phyloP scores from a whole-genome alignment of 1,284 basidiomycete species.

The Puccinia hordei region DNA sequence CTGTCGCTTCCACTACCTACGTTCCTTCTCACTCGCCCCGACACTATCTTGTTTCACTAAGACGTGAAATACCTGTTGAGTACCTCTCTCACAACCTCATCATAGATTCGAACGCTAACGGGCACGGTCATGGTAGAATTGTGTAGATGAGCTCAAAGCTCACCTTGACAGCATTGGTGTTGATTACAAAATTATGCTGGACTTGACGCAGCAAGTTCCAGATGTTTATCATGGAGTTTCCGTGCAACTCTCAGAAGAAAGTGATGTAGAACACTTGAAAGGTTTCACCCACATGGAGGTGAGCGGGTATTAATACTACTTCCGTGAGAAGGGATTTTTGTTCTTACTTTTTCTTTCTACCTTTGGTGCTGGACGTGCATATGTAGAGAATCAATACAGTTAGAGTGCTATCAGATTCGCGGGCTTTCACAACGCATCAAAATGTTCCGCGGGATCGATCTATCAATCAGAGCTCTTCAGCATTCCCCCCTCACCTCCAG shows the following conservation, averaged over 20 bases:
- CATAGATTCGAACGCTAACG: not conserved
- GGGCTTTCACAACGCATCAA: not conserved
- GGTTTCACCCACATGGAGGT: not conserved
- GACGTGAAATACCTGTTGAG: not conserved
- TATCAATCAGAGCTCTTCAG: not conserved
- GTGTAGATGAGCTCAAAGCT: not conserved
- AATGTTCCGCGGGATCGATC: not conserved
- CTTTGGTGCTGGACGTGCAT: no score
- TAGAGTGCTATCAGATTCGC: not conserved
- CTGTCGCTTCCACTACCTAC: no score
- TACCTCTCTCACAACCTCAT: not conserved
- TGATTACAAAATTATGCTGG: not conserved
- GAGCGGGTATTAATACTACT: not conserved
- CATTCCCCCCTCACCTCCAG: slow-evolving; percentile 62
- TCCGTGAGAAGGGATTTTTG: not conserved
- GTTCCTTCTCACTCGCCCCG: not conserved
- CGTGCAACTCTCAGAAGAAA: not conserved
- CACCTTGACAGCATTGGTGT: not conserved
- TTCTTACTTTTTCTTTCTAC: no score
- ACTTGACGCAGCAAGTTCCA: not conserved
- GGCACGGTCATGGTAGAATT: not conserved
- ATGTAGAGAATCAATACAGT: not conserved
- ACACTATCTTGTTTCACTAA: not conserved
- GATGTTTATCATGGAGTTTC: slow-evolving; percentile 2
- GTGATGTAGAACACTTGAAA: not conserved